Percentiles rank a stretch among this genome's conserved stretches.
These are phyloP conservation scores for Hyaloscypha bicolor DNA, from an alignment of 495 filamentous ascomycete genomes.

Conservation along the genomic window DNA sequence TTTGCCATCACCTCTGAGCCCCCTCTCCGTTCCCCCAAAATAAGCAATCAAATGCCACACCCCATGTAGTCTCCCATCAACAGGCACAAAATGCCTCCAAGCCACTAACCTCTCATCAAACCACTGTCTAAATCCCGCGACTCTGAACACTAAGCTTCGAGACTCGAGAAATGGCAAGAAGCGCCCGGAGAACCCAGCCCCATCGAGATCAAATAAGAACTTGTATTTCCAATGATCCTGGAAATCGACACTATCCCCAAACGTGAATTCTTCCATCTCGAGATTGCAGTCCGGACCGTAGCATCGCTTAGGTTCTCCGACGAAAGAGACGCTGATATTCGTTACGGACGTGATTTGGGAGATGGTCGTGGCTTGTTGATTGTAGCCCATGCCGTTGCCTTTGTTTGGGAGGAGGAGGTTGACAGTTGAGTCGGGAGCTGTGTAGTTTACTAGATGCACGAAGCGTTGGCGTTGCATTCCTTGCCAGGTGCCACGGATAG, in stretches of 20 bases:
- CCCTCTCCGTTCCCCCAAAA: slow-evolving; percentile 51
- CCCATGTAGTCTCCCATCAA: slow-evolving; percentile 68
- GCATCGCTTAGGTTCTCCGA: slow-evolving; percentile 56
- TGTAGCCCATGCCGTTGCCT: background rate
- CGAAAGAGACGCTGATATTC: slow-evolving; percentile 46
- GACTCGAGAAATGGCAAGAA: slow-evolving; percentile 65
- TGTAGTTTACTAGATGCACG: slow-evolving; percentile 61
- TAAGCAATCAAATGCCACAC: slow-evolving; percentile 67
- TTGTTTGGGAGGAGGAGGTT: slow-evolving; percentile 5
- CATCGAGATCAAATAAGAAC: slow-evolving; percentile 70
- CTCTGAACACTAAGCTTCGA: slow-evolving; percentile 63
- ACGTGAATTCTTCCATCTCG: slow-evolving; percentile 53
- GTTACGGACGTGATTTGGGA: slow-evolving; percentile 36
- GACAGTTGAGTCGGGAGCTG: slow-evolving; percentile 25
- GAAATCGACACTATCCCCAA: slow-evolving; percentile 32
- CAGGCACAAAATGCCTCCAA: slow-evolving; percentile 79
- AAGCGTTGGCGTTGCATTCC: slow-evolving; percentile 51
- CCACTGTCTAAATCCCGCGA: slow-evolving; percentile 73
- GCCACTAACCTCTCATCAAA: slow-evolving; percentile 68
- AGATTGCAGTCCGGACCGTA: slow-evolving; percentile 52
- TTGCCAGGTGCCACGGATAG: slow-evolving; percentile 46
- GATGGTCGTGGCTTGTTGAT: background rate
- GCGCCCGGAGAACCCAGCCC: slow-evolving; percentile 59
- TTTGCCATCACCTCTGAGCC: slow-evolving; percentile 25
- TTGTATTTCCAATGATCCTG: slow-evolving; percentile 37